Conservation (phyloP, 495 filamentous ascomycete genomes). For the Physcia stellaris region DNA sequence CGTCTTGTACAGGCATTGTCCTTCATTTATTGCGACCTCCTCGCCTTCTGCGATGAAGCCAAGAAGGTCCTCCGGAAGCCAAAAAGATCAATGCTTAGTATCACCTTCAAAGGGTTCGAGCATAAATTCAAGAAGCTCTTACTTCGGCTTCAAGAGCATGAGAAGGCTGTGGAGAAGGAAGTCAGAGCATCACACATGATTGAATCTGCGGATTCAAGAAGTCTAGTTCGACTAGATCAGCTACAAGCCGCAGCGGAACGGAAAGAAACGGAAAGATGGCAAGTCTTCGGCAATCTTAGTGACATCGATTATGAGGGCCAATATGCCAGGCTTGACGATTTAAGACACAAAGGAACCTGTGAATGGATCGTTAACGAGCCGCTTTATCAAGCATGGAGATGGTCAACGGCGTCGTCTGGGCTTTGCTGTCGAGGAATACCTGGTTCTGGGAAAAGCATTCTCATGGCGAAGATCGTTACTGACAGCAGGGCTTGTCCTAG, state of each 20-base stretch:
- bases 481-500: neutral
- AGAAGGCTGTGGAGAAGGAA: slow-evolving; percentile 15
- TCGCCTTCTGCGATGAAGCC: slow-evolving; percentile 23
- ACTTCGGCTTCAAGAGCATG: slow-evolving; percentile 10
- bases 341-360: slow-evolving; percentile 9
- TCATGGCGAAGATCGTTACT: slow-evolving; percentile 8
- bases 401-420: neutral
- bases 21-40: slow-evolving; percentile 25
- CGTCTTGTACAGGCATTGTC: slow-evolving; percentile 21
- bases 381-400: slow-evolving; percentile 6
- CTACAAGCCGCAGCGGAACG: slow-evolving; percentile 5
- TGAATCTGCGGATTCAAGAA: slow-evolving; percentile 12
- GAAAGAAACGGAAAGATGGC: slow-evolving; percentile 7
- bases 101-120: slow-evolving; percentile 10
- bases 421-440: slow-evolving; percentile 17
- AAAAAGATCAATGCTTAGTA: slow-evolving; percentile 4
- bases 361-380: slow-evolving; percentile 7
- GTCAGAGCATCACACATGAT: slow-evolving; percentile 14
- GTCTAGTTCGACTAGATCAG: slow-evolving; percentile 5
- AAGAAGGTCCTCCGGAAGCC: slow-evolving; percentile 18
- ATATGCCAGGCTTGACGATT: slow-evolving; percentile 5
- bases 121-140: slow-evolving; percentile 12
- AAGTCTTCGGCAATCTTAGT: slow-evolving; percentile 6
- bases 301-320: slow-evolving; percentile 6
- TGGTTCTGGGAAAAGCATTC: slow-evolving; percentile 14